phyloP scores from a whole-genome alignment of 805 yeast genomes.

The Isabelozyma heimii region DNA sequence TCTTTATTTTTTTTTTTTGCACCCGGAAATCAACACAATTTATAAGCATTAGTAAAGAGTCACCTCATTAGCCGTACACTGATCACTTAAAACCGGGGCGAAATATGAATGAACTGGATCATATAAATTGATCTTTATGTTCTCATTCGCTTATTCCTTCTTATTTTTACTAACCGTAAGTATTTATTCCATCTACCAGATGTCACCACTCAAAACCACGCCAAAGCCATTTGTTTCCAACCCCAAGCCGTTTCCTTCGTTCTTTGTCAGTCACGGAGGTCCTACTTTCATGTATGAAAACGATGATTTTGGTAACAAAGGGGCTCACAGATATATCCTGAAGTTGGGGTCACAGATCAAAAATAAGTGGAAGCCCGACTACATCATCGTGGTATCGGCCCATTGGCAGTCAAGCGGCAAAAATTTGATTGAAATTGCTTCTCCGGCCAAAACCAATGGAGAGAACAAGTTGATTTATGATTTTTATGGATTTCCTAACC shows the following conservation, averaged over 20 bases:
- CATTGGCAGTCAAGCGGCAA: constrained; percentile 63
- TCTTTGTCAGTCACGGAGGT: constrained; percentile 79
- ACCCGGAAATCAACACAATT: not conserved
- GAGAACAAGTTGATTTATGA: constrained; percentile 68
- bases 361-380: constrained; percentile 56
- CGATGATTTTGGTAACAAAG: constrained; percentile 52
- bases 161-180: not conserved
- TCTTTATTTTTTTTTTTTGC: not conserved
- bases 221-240: not conserved
- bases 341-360: constrained; percentile 52
- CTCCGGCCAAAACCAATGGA: constrained; percentile 26
- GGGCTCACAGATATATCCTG: constrained; percentile 56
- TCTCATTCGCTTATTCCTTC: not conserved
- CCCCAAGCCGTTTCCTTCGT: constrained; percentile 49
- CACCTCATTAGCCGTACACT: no score
- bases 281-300: constrained; percentile 67
- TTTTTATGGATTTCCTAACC: constrained; percentile 67
- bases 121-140: not conserved
- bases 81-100: not conserved
- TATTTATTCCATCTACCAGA: not conserved
- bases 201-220: not conserved
- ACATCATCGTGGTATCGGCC: constrained; percentile 65
- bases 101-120: no score
- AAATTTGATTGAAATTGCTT: constrained; percentile 47
- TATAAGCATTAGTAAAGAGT: not conserved